Percentiles rank a stretch among this genome's conserved stretches.
phyloP scores from a whole-genome alignment of 2,329 filamentous ascomycete species.

The Colletotrichum sp. region DNA sequence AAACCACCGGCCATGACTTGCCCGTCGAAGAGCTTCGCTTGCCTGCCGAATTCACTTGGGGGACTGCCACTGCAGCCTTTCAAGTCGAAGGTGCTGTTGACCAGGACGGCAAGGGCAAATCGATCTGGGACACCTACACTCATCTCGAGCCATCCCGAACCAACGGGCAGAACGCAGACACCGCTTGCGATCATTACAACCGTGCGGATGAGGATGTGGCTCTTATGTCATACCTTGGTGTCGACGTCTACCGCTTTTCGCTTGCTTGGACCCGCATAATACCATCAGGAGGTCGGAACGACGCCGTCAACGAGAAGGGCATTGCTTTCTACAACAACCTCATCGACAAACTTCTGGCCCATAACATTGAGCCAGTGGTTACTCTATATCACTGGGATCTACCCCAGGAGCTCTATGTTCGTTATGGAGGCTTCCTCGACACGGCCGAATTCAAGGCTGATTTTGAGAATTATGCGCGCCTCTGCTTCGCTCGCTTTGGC shows the following conservation, averaged over 20 bases:
- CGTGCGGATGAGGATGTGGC: conserved; percentile 58
- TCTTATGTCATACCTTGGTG: conserved; percentile 61
- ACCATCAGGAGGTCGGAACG: conserved; percentile 65
- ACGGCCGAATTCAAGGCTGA: conserved; percentile 34
- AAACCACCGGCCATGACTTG: not conserved
- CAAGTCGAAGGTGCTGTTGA: conserved; percentile 50
- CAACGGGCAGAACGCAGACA: conserved; percentile 48
- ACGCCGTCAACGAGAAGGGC: conserved; percentile 66
- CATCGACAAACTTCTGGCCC: conserved; percentile 60
- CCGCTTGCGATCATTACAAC: conserved; percentile 50
- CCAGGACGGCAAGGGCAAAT: conserved; percentile 43
- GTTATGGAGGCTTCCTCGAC: conserved; percentile 39
- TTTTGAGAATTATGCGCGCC: conserved; percentile 39
- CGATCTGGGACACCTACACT: conserved; percentile 47
- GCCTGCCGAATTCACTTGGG: conserved; percentile 41
- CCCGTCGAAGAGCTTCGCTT: conserved; percentile 22
- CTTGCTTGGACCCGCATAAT: conserved; percentile 71
- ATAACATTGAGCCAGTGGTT: conserved; percentile 64
- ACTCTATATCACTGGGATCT: conserved; percentile 71
- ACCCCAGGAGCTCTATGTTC: conserved; percentile 37
- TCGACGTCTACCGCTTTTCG: conserved; percentile 68
- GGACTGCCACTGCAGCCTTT: conserved; percentile 47
- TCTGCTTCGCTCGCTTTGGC: conserved; percentile 38
- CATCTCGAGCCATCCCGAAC: conserved; percentile 44
- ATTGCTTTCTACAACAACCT: conserved; percentile 64